Conservation (phyloP, 139 green algal species). For the Limnomonas spitsbergensis region DNA sequence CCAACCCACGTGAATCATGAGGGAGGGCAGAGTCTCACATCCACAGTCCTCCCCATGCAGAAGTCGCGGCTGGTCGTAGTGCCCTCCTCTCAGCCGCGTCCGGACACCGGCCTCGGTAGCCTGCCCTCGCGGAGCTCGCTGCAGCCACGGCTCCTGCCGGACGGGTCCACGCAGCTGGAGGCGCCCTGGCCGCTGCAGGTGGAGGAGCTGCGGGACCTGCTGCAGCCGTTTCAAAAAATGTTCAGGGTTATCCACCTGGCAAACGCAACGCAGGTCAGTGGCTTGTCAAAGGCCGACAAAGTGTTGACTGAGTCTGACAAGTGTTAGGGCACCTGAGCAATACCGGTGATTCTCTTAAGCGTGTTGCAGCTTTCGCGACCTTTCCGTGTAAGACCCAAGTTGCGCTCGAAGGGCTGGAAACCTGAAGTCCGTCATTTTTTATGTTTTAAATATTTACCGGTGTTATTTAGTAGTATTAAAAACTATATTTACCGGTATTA, state of each 20-base stretch:
- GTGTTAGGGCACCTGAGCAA: not conserved
- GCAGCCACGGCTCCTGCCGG: not conserved
- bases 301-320: not conserved
- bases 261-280: not conserved
- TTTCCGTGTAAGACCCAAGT: too few relatives aligned
- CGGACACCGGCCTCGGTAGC: not conserved
- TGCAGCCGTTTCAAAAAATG: not conserved
- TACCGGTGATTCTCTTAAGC: too few relatives aligned
- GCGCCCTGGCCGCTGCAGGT: not conserved
- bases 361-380: too few relatives aligned
- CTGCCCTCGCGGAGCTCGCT: not conserved
- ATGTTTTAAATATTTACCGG: not conserved
- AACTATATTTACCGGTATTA: too few relatives aligned
- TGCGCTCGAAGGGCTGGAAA: not conserved
- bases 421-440: not conserved
- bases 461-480: too few relatives aligned
- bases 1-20: not conserved
- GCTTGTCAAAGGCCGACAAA: not conserved
- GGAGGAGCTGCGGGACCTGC: not conserved
- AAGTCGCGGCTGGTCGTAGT: not conserved
- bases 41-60: not conserved
- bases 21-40: not conserved
- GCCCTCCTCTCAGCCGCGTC: not conserved
- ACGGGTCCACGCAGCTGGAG: not conserved
- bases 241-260: not conserved